Base-by-base conservation (phyloP, 768 basidiomycete genomes). In the Panaeolus cyanescens region DNA sequence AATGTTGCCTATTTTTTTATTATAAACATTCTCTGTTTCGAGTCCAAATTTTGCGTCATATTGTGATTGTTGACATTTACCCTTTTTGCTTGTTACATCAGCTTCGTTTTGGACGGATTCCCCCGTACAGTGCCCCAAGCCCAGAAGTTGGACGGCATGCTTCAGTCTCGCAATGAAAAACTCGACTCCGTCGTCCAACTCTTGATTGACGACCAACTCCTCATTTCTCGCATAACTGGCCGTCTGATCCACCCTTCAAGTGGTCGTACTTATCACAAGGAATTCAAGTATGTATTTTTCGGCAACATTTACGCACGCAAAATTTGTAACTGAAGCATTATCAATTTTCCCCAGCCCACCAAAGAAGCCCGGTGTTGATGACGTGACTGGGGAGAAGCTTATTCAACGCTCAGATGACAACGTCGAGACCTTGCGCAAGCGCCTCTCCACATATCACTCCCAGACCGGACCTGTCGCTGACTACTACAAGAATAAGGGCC, bases 101-200 rank as follows among this genome's bases (percentile, higher is more conserved):
- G 96, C 34, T 99, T 99, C 76, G 97, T 99, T 60, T 83, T 99
- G 55, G 97, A 99, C 70, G 97, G 97, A n/a, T 99, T 99, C 86
- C 97, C 97, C 39, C 90, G 97, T 40, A 99, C 96, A 4, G 93
- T 99, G 33, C 89, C 92, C 9, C 97, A 99, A 70, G 97, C 97
- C 2, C 85, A 96, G 77, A 99, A 97, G 77, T 89, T 99, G 58
- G 96, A 96, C 71, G 78, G 81, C 62, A 98, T 99, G 97, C 87
- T 99, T 42, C 72, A 82, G 13, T 75, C 72, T 4, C 89, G 91
- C 70, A 88, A 91, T 68, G 95, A 98, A 79, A 91, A 90, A 71
- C 85, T 99, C 55, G 89, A 99, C 78, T 88, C 85, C n/a, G 95
- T 93, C 62, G 87, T 98, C 36, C 90, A 99, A 74, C 86, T 99